Evolutionary conservation across 2,329 filamentous ascomycete genomes (phyloP), one percentile per base, ranked within the genome.

Genomic region (Arthrobotrys conoides): DNA sequence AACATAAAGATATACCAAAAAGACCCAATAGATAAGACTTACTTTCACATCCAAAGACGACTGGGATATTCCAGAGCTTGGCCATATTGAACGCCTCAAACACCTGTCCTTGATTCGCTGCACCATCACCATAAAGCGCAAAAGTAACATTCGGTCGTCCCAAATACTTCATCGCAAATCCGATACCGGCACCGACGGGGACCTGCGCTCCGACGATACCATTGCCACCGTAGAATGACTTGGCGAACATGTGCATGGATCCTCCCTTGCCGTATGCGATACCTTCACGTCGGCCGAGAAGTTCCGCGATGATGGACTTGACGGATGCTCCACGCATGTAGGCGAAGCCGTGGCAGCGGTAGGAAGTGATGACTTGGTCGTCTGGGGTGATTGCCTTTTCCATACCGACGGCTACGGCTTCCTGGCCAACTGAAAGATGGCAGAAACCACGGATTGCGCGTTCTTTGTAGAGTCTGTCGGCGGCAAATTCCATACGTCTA

Each of bases 81-180:
- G 96, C 96, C 96, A 99, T 99, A 91, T 99, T 99, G 90, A 96
- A 99, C 80, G 96, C 94, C 89, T 99, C 96, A 84, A 99, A 99
- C 83, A 99, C 96, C 87, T 99, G 96, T 81, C 96, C 96, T 89
- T 99, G 96, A 89, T 99, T 99, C 89, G 92, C 93, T 82, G 96
- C 96, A 89, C 96, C 96, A 83, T 99, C 96, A 88, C 96, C 96
- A 87, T 99, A 99, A 76, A 99, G 90, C 81, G 95, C 90, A 82
- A 99, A 89, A 80, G 92, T 92, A 80, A 93, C 92, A 84, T 93
- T 95, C 87, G 94, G 92, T 88, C 92, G 91, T 84, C 89, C 90
- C 84, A 90, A 90, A 89, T 99, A 99, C 88, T 97, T 91, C 88
- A 98, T 94, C 80, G 96, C 96, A 84, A 99, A 99, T 80, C 94